Percentiles rank a stretch among this genome's conserved stretches.
Evolutionary conservation across 1,139 yeast genomes (phyloP).

Genomic region (Spathaspora sp.): DNA sequence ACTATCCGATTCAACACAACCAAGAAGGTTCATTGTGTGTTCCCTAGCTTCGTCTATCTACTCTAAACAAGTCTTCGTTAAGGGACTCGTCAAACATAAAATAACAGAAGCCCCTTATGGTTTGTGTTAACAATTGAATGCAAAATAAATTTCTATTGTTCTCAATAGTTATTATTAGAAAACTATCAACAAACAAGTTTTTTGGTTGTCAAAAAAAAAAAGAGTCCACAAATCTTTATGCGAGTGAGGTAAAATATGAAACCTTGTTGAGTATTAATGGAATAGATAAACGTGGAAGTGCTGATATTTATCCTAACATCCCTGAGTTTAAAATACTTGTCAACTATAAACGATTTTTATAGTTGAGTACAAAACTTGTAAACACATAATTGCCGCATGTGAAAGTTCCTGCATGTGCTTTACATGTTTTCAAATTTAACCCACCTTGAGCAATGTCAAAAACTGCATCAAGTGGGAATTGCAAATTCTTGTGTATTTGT

Average conservation of each 20-base stretch:
- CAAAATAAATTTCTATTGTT: not conserved
- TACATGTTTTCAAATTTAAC: no score
- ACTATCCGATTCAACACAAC: not conserved
- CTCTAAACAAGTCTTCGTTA: not conserved
- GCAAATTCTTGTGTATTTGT: no score
- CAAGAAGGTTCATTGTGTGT: not conserved
- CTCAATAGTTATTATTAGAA: not conserved
- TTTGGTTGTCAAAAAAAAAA: not conserved
- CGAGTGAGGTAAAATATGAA: not conserved
- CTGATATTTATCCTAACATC: no score
- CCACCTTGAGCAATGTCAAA: no score
- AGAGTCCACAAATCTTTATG: not conserved
- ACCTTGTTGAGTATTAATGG: no score
- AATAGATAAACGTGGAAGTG: no score
- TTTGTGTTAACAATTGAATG: not conserved
- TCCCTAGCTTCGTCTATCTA: not conserved
- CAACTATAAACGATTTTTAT: no score
- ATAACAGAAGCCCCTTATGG: not conserved
- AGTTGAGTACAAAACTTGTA: no score
- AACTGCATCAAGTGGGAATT: no score
- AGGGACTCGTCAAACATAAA: not conserved
- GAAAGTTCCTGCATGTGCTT: no score
- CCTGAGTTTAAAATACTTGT: no score
- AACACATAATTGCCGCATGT: no score
- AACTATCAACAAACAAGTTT: not conserved